phyloP scores from a whole-genome alignment of 805 yeast genomes.

The Isabelozyma heimii region DNA sequence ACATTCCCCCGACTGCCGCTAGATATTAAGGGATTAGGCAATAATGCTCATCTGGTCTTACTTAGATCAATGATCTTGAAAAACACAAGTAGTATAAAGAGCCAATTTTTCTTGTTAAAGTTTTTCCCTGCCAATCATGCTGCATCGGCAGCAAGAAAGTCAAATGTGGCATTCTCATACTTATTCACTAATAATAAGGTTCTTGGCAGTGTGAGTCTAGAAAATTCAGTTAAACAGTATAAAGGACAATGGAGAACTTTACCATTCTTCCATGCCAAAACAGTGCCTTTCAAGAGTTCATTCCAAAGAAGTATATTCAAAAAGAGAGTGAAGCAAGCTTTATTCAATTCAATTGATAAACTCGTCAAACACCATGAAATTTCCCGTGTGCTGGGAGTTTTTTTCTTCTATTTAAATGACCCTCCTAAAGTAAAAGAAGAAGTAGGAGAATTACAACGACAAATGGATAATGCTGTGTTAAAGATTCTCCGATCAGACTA shows the following conservation, averaged over 20 bases:
- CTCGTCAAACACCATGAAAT: background rate
- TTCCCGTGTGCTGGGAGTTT: slow-evolving; percentile 21
- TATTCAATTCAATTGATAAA: slow-evolving; percentile 12
- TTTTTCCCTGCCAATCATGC: slow-evolving; percentile 12
- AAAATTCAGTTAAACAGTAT: slow-evolving; percentile 17
- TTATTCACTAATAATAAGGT: slow-evolving; percentile 27
- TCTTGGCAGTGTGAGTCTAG: slow-evolving; percentile 10
- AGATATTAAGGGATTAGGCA: slow-evolving; percentile 36
- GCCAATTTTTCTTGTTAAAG: background rate
- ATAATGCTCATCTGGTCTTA: slow-evolving; percentile 10
- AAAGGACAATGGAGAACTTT: slow-evolving; percentile 22
- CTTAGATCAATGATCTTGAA: background rate
- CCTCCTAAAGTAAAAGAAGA: slow-evolving; percentile 19
- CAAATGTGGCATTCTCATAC: slow-evolving; percentile 32
- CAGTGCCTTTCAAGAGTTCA: slow-evolving; percentile 32
- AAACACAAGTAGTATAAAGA: background rate
- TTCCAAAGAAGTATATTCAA: slow-evolving; percentile 24
- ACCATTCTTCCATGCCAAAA: slow-evolving; percentile 19
- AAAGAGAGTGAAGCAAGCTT: slow-evolving; percentile 14
- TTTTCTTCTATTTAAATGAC: slow-evolving; percentile 8
- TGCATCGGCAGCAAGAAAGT: slow-evolving; percentile 28
- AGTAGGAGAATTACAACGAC: slow-evolving; percentile 3
- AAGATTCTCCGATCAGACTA: slow-evolving; percentile 1
- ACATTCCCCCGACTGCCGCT: background rate
- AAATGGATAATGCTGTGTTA: slow-evolving; percentile 9